Evolutionary conservation across 2,329 filamentous ascomycete genomes (phyloP).

Genomic region (Ceratocystis lukuohia): DNA sequence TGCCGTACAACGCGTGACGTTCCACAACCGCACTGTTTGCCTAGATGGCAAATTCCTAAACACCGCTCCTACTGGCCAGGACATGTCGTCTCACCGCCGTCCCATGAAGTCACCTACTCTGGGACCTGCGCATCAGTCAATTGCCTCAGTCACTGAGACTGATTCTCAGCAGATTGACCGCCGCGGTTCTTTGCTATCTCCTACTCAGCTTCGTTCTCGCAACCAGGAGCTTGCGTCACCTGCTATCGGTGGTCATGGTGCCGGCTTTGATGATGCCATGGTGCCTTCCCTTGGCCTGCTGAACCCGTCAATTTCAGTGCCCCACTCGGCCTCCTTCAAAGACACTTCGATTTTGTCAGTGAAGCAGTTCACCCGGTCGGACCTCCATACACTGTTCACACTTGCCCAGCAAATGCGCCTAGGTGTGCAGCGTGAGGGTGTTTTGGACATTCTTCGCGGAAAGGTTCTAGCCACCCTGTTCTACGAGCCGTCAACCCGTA

Average conservation of each 20-base stretch:
- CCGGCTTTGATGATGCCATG: conserved; percentile 14
- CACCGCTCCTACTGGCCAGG: conserved; percentile 46
- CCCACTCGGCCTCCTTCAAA: conserved; percentile 57
- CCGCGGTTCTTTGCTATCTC: conserved; percentile 25
- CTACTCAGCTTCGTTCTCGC: conserved; percentile 14
- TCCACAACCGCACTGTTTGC: conserved; percentile 61
- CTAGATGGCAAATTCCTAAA: conserved; percentile 52
- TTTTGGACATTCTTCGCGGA: conserved; percentile 74
- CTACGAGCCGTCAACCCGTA: conserved; percentile 94
- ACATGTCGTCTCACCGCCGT: conserved; percentile 58
- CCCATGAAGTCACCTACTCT: conserved; percentile 44
- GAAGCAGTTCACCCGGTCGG: conserved; percentile 72
- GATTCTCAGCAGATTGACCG: conserved; percentile 21
- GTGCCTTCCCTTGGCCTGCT: conserved; percentile 15
- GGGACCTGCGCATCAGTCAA: conserved; percentile 30
- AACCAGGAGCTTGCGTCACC: conserved; percentile 15
- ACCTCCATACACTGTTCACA: conserved; percentile 88
- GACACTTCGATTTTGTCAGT: conserved; percentile 84
- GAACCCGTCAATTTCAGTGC: conserved; percentile 10
- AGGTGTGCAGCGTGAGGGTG: conserved; percentile 82
- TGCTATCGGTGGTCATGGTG: background rate
- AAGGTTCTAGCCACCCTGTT: conserved; percentile 85
- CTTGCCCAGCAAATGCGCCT: conserved; percentile 96
- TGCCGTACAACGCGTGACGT: conserved; percentile 60
- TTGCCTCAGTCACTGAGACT: conserved; percentile 14